Evolutionary conservation across 805 yeast species (phyloP).

Genomic region (Saccharomycodes ludwigii): DNA sequence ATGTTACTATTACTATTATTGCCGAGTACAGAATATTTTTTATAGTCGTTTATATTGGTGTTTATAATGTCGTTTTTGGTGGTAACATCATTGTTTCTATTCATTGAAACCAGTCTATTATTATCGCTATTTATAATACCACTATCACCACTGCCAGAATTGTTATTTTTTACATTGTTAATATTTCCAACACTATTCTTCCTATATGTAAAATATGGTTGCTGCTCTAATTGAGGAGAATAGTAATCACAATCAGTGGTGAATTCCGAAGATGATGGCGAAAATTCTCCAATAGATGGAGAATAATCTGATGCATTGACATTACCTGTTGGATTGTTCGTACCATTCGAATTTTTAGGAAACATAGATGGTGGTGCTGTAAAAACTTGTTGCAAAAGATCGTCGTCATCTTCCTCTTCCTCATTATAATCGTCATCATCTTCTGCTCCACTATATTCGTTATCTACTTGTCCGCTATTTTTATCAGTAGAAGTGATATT

Average conservation of each 20-base stretch:
- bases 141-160: constrained; percentile 4
- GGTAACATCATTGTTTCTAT: too few relatives aligned
- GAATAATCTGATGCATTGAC: constrained; percentile 21
- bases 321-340: constrained; percentile 4
- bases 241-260: constrained; percentile 28
- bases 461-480: constrained; percentile 6
- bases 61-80: constrained; percentile 7
- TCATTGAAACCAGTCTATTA: too few relatives aligned
- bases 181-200: too few relatives aligned
- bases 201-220: too few relatives aligned
- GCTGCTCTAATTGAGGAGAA: too few relatives aligned
- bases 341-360: constrained; percentile 6
- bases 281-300: constrained; percentile 33
- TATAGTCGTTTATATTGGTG: too few relatives aligned
- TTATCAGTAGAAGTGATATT: background rate
- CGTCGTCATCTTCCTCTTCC: constrained; percentile 7
- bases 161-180: constrained; percentile 10
- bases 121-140: constrained; percentile 16
- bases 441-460: constrained; percentile 7
- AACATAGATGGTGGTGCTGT: constrained; percentile 21
- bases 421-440: background rate
- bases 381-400: constrained; percentile 16
- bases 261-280: constrained; percentile 34
- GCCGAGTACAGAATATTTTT: too few relatives aligned
- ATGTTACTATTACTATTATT: too few relatives aligned